Evolutionary conservation across 306 rosid species (phyloP).

Genomic region (Trichosanthes cucumerina): DNA sequence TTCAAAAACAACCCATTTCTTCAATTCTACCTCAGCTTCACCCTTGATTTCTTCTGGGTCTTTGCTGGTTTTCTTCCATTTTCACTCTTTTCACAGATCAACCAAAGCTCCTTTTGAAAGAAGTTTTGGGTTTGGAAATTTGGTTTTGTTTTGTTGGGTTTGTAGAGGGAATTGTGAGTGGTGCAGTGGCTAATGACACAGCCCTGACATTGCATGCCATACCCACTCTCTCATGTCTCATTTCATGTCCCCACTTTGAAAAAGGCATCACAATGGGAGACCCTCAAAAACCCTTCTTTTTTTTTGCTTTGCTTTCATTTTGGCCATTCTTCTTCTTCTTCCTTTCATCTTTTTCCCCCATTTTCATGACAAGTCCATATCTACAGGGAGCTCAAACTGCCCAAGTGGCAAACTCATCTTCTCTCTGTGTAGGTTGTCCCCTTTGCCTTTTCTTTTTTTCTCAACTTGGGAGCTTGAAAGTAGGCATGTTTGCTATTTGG

Average conservation of each 20-base stretch:
- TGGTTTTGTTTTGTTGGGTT: neutral
- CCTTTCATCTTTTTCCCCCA: neutral
- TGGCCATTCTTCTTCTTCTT: neutral
- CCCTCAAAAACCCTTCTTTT: neutral
- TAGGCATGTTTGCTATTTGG: neutral
- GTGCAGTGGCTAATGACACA: neutral
- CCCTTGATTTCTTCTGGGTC: neutral
- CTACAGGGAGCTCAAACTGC: constrained; percentile 6
- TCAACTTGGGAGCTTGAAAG: neutral
- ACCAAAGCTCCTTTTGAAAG: neutral
- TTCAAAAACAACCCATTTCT: neutral
- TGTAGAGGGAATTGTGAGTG: neutral
- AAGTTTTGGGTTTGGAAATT: neutral
- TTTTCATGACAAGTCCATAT: constrained; percentile 9
- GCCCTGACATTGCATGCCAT: constrained; percentile 9
- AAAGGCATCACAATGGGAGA: neutral
- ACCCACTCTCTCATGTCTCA: constrained; percentile 19
- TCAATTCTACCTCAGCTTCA: neutral
- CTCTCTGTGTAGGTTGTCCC: neutral
- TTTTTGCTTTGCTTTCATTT: neutral
- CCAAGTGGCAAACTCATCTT: constrained; percentile 2
- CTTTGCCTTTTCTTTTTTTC: neutral
- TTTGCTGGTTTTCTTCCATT: neutral
- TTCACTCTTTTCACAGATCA: neutral
- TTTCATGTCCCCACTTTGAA: constrained; percentile 4